Conservation (phyloP, 495 filamentous ascomycete genomes). For the Polyplosphaeria fusca region DNA sequence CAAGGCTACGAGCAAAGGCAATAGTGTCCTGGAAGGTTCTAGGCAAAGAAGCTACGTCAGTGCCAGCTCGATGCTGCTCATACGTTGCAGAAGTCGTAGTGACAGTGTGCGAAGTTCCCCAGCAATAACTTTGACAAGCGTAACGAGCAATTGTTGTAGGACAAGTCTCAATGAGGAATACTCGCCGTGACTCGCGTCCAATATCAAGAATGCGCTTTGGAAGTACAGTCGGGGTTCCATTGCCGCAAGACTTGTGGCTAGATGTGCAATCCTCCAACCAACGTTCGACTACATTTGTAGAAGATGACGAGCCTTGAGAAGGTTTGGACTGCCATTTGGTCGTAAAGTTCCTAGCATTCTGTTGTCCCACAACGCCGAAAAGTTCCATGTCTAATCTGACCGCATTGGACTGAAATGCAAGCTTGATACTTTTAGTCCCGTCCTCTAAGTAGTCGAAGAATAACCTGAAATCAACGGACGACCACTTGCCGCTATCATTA, state of each 20-base stretch:
- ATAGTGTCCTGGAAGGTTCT: slow-evolving; percentile 14
- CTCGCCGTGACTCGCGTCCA: background rate
- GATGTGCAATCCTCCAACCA: background rate
- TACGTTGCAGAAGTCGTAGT: background rate
- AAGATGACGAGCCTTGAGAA: too few species aligned
- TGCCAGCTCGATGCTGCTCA: background rate
- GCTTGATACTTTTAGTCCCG: background rate
- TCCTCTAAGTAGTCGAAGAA: background rate
- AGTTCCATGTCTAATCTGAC: too few species aligned
- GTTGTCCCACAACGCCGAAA: too few species aligned
- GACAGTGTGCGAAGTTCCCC: background rate
- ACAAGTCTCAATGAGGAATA: background rate
- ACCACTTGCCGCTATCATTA: background rate
- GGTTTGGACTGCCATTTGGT: too few species aligned
- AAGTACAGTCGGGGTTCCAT: background rate
- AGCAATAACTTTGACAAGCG: background rate
- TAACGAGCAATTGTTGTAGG: background rate
- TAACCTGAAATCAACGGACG: background rate
- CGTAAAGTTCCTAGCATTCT: too few species aligned
- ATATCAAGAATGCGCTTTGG: background rate
- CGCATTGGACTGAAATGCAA: too few species aligned
- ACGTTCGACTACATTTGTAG: too few species aligned
- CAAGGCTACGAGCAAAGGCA: background rate
- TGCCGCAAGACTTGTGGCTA: background rate
- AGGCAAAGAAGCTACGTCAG: background rate